Conservation (phyloP, 257 asterid species). For the Nicotiana benthamiana region DNA sequence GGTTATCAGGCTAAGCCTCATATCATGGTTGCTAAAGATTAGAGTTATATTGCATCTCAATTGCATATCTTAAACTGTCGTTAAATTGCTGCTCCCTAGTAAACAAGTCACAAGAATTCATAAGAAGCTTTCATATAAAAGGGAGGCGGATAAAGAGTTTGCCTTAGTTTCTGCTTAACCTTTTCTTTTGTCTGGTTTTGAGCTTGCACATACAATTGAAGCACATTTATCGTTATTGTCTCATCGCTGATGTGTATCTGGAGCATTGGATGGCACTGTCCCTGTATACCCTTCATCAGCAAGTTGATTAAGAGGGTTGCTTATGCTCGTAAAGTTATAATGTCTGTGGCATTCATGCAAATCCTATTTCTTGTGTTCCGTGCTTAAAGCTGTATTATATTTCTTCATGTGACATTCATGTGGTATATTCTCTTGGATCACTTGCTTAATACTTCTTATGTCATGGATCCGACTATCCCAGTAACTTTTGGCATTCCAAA, state of each 20-base stretch:
- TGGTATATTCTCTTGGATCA: neutral
- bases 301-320: neutral
- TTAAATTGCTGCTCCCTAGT: neutral
- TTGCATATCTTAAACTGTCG: neutral
- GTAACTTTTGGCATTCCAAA: neutral
- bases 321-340: neutral
- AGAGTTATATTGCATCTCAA: neutral
- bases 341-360: neutral
- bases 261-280: neutral
- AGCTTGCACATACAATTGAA: neutral
- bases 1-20: neutral
- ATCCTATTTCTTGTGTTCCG: neutral
- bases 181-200: neutral
- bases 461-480: neutral
- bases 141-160: neutral
- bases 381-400: neutral
- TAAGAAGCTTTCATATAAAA: neutral
- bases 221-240: neutral
- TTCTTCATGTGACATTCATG: neutral
- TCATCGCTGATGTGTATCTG: neutral
- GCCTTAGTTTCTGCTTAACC: neutral
- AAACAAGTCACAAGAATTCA: neutral
- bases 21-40: neutral
- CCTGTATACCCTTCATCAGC: neutral
- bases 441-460: neutral